phyloP scores from a whole-genome alignment of 768 basidiomycete genomes.

The Cystobasidium ongulense region DNA sequence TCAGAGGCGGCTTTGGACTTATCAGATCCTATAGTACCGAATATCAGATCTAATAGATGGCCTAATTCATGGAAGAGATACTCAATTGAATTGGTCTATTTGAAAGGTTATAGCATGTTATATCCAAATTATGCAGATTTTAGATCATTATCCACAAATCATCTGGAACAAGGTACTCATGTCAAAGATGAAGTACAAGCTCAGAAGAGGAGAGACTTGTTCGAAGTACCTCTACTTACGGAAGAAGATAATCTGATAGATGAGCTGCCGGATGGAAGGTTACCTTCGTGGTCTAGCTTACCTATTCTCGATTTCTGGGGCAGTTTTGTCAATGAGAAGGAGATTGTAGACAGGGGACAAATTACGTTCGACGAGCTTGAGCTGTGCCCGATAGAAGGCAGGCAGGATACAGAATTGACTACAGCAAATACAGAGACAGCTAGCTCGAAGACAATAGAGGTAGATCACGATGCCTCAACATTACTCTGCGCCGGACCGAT shows the following conservation, averaged over 20 bases:
- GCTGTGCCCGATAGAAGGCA: background rate
- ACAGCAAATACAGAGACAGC: background rate
- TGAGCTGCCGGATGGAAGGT: constrained; percentile 51
- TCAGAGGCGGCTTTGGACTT: constrained; percentile 50
- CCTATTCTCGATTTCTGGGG: constrained; percentile 67
- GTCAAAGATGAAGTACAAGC: constrained; percentile 55
- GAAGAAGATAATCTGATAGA: constrained; percentile 51
- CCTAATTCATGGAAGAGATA: constrained; percentile 76
- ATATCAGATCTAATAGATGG: constrained; percentile 74
- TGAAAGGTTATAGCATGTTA: constrained; percentile 77
- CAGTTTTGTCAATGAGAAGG: constrained; percentile 45
- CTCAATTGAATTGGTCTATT: constrained; percentile 74
- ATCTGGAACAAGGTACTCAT: constrained; percentile 74
- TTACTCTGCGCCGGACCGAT: constrained; percentile 36
- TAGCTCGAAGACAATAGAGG: background rate
- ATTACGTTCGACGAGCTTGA: constrained; percentile 21
- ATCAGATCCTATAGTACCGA: constrained; percentile 55
- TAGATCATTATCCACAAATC: constrained; percentile 76
- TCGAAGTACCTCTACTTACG: constrained; percentile 63
- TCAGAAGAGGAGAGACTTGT: constrained; percentile 56
- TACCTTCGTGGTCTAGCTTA: constrained; percentile 55
- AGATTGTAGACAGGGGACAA: constrained; percentile 44
- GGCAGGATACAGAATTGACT: background rate
- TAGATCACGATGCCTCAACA: constrained; percentile 37
- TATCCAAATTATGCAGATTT: constrained; percentile 73